These are phyloP conservation scores for Zygosaccharomyces siamensis DNA, from an alignment of 805 yeast species.

Conservation along the genomic window DNA sequence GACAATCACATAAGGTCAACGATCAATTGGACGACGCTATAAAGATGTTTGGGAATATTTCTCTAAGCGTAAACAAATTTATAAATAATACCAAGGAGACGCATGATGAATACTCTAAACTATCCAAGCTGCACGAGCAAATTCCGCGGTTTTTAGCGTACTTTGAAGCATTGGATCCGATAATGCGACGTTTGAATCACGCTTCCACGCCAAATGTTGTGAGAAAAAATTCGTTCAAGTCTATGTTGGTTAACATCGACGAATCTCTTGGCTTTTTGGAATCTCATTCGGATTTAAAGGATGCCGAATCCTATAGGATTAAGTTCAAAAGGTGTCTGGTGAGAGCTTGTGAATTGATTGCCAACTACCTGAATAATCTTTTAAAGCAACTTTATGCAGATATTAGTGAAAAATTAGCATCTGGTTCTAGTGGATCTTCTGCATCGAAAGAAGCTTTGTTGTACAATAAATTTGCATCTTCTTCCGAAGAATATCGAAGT, in stretches of 20 bases:
- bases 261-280: conserved; percentile 58
- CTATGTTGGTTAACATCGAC: conserved; percentile 56
- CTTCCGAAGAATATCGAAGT: conserved; percentile 38
- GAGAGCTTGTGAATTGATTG: conserved; percentile 68
- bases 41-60: conserved; percentile 32
- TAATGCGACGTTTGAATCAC: conserved; percentile 62
- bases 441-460: conserved; percentile 58
- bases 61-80: conserved; percentile 36
- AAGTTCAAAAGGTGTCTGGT: conserved; percentile 81
- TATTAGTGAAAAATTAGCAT: conserved; percentile 25
- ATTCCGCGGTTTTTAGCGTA: conserved; percentile 56
- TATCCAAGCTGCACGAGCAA: conserved; percentile 49
- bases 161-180: conserved; percentile 67
- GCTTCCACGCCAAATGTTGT: conserved; percentile 64
- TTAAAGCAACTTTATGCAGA: conserved; percentile 36
- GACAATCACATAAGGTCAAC: conserved; percentile 35
- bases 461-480: conserved; percentile 56
- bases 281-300: conserved; percentile 56
- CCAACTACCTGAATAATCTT: conserved; percentile 52
- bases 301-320: conserved; percentile 60
- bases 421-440: conserved; percentile 23
- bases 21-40: conserved; percentile 31
- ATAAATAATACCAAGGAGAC: conserved; percentile 44
- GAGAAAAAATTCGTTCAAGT: conserved; percentile 49
- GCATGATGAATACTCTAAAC: conserved; percentile 41